Percentiles rank a stretch among this genome's conserved stretches.
Conservation (phyloP, 2,329 filamentous ascomycete genomes). For the Aspergillus awamori region DNA sequence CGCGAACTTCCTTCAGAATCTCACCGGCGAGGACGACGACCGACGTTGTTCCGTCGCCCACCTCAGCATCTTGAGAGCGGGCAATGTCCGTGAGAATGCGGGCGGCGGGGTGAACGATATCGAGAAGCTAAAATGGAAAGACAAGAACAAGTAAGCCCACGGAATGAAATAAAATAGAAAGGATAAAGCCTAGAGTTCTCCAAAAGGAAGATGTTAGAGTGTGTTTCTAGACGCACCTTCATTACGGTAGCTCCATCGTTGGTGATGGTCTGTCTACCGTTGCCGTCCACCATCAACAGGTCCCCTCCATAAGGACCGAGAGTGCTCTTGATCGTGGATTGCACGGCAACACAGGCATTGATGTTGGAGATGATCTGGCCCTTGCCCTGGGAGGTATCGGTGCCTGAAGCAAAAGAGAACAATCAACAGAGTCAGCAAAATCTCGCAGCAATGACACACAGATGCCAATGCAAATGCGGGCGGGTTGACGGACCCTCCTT, state of each 20-base stretch:
- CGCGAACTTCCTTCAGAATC: slow-evolving; percentile 94
- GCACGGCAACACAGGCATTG: slow-evolving; percentile 94
- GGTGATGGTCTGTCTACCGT: slow-evolving; percentile 95
- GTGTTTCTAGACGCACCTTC: slow-evolving; percentile 69
- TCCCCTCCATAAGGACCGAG: slow-evolving; percentile 96
- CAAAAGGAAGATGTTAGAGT: not conserved
- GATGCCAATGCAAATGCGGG: slow-evolving; percentile 25
- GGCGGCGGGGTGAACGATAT: slow-evolving; percentile 96
- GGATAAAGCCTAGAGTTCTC: not conserved
- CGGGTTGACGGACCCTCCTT: slow-evolving; percentile 76
- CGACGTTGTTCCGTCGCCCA: slow-evolving; percentile 95
- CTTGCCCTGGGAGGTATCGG: slow-evolving; percentile 95
- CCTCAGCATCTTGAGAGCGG: slow-evolving; percentile 97
- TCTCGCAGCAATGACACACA: slow-evolving; percentile 19
- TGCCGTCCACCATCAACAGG: slow-evolving; percentile 90
- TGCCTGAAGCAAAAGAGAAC: slow-evolving; percentile 61
- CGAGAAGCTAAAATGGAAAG: slow-evolving; percentile 69
- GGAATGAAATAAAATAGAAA: too few species aligned
- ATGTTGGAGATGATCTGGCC: slow-evolving; percentile 98
- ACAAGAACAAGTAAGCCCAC: slow-evolving; percentile 15
- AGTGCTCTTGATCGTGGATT: slow-evolving; percentile 93
- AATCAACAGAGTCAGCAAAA: slow-evolving; percentile 30
- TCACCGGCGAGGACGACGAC: slow-evolving; percentile 97
- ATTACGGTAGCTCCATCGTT: slow-evolving; percentile 99
- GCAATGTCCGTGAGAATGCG: slow-evolving; percentile 98